phyloP scores from a whole-genome alignment of 2,329 filamentous ascomycete genomes.

The Botrytis elliptica region DNA sequence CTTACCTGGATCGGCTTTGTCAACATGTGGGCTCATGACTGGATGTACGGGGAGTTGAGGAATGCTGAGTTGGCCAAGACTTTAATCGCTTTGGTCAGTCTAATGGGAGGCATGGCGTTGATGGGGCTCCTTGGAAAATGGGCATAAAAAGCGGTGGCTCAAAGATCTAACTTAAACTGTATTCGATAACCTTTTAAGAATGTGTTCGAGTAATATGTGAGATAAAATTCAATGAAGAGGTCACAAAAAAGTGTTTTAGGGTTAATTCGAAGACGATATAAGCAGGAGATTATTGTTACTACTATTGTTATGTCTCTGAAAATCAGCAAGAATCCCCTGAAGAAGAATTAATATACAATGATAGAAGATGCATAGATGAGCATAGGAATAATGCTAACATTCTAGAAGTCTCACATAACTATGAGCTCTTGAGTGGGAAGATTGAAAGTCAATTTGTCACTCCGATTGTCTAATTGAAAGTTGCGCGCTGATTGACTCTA shows the following conservation, averaged over 20 bases:
- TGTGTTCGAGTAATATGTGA: neutral
- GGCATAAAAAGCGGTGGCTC: neutral
- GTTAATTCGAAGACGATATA: neutral
- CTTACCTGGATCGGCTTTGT: constrained; percentile 77
- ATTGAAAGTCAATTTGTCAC: neutral
- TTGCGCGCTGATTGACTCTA: neutral
- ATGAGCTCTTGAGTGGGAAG: neutral
- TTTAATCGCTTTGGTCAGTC: neutral
- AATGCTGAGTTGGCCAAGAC: neutral
- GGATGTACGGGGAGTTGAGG: constrained; percentile 56
- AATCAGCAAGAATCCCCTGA: neutral
- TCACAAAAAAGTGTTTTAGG: neutral
- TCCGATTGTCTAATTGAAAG: neutral
- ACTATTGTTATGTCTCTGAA: neutral
- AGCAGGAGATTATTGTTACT: neutral
- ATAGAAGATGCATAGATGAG: too few species aligned
- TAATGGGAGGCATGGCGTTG: constrained; percentile 6
- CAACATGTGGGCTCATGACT: constrained; percentile 77
- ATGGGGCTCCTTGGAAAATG: constrained; percentile 4
- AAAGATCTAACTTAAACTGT: neutral
- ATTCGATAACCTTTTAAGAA: neutral
- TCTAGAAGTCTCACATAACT: too few species aligned
- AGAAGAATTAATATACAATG: too few species aligned
- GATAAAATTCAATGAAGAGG: neutral
- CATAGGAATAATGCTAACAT: too few species aligned